A percentile compares a stretch with the other conserved stretches of the same genome.
These are phyloP conservation scores for Calycina marina DNA, from an alignment of 2,329 filamentous ascomycete genomes.

Conservation along the genomic window DNA sequence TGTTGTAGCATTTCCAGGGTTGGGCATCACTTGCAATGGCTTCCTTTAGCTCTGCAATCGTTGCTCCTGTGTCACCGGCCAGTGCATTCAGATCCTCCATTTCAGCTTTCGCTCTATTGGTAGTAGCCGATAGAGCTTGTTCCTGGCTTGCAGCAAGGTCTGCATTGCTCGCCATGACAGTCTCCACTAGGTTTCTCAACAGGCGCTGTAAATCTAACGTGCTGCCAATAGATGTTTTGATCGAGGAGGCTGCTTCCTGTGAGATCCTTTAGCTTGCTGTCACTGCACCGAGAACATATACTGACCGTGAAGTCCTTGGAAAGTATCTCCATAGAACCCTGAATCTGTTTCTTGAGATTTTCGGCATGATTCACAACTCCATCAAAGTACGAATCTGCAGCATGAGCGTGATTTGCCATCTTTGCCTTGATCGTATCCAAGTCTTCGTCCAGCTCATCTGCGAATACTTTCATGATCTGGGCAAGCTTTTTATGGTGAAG, in stretches of 20 bases:
- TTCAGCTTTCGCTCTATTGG: conserved; percentile 9
- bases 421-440: conserved; percentile 11
- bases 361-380: conserved; percentile 11
- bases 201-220: conserved; percentile 6
- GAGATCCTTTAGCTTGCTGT: neutral
- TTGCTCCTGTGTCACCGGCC: conserved; percentile 12
- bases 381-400: conserved; percentile 14
- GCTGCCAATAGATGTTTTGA: conserved; percentile 4
- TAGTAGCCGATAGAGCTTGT: conserved; percentile 13
- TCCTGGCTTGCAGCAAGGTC: conserved; percentile 19
- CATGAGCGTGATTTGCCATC: conserved; percentile 10
- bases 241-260: neutral
- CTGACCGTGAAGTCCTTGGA: conserved; percentile 9
- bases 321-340: conserved; percentile 13
- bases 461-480: conserved; percentile 18
- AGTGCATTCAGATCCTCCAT: conserved; percentile 12
- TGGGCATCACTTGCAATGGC: conserved; percentile 10
- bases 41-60: conserved; percentile 7
- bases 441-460: conserved; percentile 13
- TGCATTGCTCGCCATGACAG: conserved; percentile 12
- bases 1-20: conserved; percentile 1
- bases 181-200: conserved; percentile 9
- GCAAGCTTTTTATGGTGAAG: conserved; percentile 17
- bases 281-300: neutral
- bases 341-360: conserved; percentile 11